Evolutionary conservation across 345 rosid genomes (phyloP), one percentile per base, ranked within the genome.

Genomic region (Gossypium rotundifolium): DNA sequence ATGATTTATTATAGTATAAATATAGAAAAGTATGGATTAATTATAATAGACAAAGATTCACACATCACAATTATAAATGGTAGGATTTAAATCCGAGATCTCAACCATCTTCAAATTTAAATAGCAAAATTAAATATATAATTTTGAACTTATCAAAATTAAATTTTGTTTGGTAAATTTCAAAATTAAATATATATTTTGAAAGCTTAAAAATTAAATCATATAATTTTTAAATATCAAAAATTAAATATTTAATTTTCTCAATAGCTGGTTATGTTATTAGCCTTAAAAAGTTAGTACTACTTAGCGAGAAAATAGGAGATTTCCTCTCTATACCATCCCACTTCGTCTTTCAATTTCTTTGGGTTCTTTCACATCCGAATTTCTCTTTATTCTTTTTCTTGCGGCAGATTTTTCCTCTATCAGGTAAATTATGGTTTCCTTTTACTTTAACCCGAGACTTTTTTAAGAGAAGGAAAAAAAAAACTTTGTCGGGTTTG

Each of bases 61-160:
- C 0, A 1, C 7, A 5, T 33, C 0, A 5, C 7, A 33, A 33
- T 33, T 33, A 33, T 5, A 33, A 33, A 33, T 5, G 7, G 1
- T 33, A 4, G 0, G 0, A 33, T 0, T 33, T 33, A 4, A 1
- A 4, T 33, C 0, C 1, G 1, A 0, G 40, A 33, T 5, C 5
- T 33, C 0, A 33, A 33, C 7, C 0, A 0, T 4, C 0, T 0
- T 4, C 7, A 33, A 33, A 33, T 6, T 33, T 5, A 1, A 33
- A 33, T 33, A 33, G 40, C 40, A 33, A 33, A 33, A 33, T 33
- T 33, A 33, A 33, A 33, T 33, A 33, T 4, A 33, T 33, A 33
- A 1, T 33, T 33, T 33, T 33, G 38, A 33, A 4, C 38, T 33
- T 33, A 33, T 33, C 38, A 33, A 33, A 29, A 33, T 4, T 33